Conservation (phyloP, 805 yeast species). For the Spathaspora gorwiae region DNA sequence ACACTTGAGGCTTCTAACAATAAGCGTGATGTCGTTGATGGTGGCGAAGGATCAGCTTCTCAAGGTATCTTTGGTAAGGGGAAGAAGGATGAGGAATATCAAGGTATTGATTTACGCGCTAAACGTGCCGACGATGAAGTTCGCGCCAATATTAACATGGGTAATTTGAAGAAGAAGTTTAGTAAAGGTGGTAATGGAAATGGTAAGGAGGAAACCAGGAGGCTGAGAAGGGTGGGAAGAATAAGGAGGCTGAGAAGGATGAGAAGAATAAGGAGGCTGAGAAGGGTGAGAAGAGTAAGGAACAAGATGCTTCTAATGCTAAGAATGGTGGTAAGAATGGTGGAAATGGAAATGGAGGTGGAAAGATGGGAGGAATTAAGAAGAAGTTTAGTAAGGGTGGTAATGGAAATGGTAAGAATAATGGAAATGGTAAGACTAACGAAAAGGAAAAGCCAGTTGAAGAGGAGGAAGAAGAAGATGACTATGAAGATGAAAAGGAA, state of each 20-base stretch:
- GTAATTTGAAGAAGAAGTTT: slow-evolving; percentile 1
- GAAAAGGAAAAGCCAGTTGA: slow-evolving; percentile 1
- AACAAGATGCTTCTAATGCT: background rate
- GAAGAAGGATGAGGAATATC: too few species aligned
- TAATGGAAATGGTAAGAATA: slow-evolving; percentile 1
- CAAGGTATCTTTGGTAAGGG: background rate
- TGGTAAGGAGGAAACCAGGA: background rate
- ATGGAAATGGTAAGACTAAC: background rate
- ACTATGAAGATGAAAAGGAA: background rate
- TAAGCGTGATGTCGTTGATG: background rate
- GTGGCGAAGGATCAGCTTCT: background rate
- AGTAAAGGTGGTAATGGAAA: background rate
- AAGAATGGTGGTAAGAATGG: background rate
- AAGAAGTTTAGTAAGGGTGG: background rate
- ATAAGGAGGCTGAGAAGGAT: background rate
- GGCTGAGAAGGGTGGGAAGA: background rate
- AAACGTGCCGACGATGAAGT: background rate
- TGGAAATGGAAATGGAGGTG: background rate
- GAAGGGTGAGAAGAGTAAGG: background rate
- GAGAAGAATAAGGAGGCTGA: background rate
- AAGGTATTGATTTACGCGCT: too few species aligned
- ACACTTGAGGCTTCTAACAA: too few species aligned
- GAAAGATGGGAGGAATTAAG: slow-evolving; percentile 3
- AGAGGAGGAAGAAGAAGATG: background rate
- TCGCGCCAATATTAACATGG: background rate